Conservation (phyloP, 352 stramenopile genomes). For the Plasmopara halstedii region DNA sequence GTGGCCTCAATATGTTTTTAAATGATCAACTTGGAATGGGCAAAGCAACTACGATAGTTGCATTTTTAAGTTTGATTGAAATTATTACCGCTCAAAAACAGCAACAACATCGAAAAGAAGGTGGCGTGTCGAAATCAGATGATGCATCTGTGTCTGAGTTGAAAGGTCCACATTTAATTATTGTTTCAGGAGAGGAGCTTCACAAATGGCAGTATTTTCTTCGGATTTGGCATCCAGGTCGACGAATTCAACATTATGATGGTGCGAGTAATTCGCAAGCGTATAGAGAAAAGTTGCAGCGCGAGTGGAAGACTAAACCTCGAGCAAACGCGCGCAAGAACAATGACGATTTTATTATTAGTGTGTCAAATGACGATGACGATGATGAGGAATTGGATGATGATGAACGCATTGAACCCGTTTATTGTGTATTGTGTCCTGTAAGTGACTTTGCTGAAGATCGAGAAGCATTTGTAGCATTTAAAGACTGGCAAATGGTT, state of each 20-base stretch:
- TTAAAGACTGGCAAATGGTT: slow-evolving; percentile 57
- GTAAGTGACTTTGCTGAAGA: slow-evolving; percentile 50
- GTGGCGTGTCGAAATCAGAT: background rate
- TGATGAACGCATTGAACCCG: slow-evolving; percentile 31
- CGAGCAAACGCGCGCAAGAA: slow-evolving; percentile 14
- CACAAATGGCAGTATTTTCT: slow-evolving; percentile 79
- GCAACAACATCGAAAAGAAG: slow-evolving; percentile 6
- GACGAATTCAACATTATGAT: slow-evolving; percentile 59
- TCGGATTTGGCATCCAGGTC: slow-evolving; percentile 39
- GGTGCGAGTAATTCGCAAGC: slow-evolving; percentile 11
- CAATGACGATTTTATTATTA: slow-evolving; percentile 24
- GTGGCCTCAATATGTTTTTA: slow-evolving; percentile 60
- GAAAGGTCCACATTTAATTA: slow-evolving; percentile 59
- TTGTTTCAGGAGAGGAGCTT: slow-evolving; percentile 66
- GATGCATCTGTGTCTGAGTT: background rate
- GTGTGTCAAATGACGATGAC: slow-evolving; percentile 15
- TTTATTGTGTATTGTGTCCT: slow-evolving; percentile 65
- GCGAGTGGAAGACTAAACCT: slow-evolving; percentile 43
- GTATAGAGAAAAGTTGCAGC: slow-evolving; percentile 38
- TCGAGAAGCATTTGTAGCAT: slow-evolving; percentile 34
- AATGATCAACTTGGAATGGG: slow-evolving; percentile 85
- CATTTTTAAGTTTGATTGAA: slow-evolving; percentile 58
- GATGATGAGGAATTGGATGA: slow-evolving; percentile 42
- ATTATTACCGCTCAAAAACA: slow-evolving; percentile 25
- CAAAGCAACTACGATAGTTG: slow-evolving; percentile 68